A percentile compares a stretch with the other conserved stretches of the same genome.
Evolutionary conservation across 1,284 basidiomycete genomes (phyloP).

Genomic region (Ustilago nuda): DNA sequence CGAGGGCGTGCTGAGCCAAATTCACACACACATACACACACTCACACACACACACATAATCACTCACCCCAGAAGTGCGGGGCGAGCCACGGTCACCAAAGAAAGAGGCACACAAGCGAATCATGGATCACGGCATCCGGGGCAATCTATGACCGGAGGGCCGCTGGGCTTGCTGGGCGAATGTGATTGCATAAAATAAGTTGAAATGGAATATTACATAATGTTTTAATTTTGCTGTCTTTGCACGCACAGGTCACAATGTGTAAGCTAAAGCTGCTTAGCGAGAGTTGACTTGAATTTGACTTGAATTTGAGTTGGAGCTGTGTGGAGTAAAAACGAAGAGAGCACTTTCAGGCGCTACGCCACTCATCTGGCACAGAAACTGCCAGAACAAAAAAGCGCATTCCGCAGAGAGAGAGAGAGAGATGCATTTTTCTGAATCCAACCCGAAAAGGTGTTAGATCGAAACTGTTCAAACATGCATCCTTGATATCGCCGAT

Average conservation of each 20-base stretch:
- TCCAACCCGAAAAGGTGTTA: background rate
- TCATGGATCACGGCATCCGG: conserved; percentile 11
- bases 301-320: background rate
- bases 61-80: background rate
- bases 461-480: background rate
- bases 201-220: too few relatives aligned
- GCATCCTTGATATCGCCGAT: background rate
- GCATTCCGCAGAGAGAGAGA: too few relatives aligned
- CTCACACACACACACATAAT: background rate
- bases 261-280: conserved; percentile 12
- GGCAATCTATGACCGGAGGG: conserved; percentile 15
- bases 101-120: background rate
- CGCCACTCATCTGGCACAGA: background rate
- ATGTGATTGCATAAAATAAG: too few relatives aligned
- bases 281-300: background rate
- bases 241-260: conserved; percentile 5
- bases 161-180: background rate
- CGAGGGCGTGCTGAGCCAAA: background rate
- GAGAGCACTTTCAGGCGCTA: conserved; percentile 1
- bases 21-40: background rate
- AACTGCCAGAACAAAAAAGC: background rate
- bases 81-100: background rate
- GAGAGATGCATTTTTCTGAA: background rate
- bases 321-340: conserved; percentile 2
- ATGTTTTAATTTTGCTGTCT: too few relatives aligned